A percentile compares a stretch with the other conserved stretches of the same genome.
Conservation (phyloP, 495 filamentous ascomycete species). For the Cryomyces minteri region DNA sequence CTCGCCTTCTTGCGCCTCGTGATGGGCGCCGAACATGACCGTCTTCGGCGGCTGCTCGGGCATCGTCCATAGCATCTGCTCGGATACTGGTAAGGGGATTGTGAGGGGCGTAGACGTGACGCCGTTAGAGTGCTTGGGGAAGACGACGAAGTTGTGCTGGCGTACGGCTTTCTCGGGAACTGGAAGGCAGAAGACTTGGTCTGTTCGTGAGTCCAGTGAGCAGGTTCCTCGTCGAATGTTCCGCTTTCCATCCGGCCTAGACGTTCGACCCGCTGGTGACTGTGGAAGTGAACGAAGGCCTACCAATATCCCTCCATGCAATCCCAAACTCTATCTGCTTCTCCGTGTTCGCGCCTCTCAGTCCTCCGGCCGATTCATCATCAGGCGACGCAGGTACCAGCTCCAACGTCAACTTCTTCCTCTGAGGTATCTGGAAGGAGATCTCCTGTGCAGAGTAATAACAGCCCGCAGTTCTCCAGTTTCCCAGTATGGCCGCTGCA, state of each 20-base stretch:
- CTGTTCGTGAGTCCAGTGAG: no score
- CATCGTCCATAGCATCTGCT: slow-evolving; percentile 76
- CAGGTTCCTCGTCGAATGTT: no score
- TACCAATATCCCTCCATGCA: not conserved
- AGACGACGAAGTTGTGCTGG: slow-evolving; percentile 77
- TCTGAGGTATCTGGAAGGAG: slow-evolving; percentile 38
- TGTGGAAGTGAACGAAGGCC: not conserved
- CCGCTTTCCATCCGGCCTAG: no score
- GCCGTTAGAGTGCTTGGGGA: slow-evolving; percentile 48
- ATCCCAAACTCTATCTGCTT: not conserved
- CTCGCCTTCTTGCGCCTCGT: no score
- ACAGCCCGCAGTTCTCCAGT: no score
- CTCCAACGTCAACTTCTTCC: slow-evolving; percentile 81
- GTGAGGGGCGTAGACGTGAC: slow-evolving; percentile 22
- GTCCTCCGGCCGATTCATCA: not conserved
- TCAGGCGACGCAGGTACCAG: slow-evolving; percentile 17
- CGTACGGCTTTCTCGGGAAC: slow-evolving; percentile 80
- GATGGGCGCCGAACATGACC: slow-evolving; percentile 27
- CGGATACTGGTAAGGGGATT: slow-evolving; percentile 24
- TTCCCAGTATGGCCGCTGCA: no score
- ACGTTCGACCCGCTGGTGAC: no score
- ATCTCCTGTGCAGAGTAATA: slow-evolving; percentile 9
- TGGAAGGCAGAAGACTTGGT: slow-evolving; percentile 48
- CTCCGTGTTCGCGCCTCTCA: not conserved
- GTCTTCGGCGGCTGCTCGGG: slow-evolving; percentile 50